phyloP scores from a whole-genome alignment of 305 asterid species.

The Coffea humblotiana region DNA sequence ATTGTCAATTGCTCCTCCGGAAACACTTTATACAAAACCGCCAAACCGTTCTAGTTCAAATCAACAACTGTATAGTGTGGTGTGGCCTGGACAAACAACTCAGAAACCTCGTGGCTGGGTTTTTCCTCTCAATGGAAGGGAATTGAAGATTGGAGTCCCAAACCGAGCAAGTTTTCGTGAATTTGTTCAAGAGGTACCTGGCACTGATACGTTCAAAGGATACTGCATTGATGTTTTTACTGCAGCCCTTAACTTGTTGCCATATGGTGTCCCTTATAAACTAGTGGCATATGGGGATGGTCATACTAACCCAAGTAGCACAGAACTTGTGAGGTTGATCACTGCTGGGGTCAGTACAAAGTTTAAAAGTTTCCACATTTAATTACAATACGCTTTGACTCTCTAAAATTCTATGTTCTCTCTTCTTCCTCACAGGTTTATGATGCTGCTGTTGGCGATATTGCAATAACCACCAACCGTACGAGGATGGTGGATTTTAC shows the following conservation, averaged over 20 bases:
- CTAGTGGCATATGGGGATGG: conserved; percentile 60
- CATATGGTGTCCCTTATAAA: conserved; percentile 62
- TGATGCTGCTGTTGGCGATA: conserved; percentile 71
- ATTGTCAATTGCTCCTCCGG: conserved; percentile 51
- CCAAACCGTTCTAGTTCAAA: conserved; percentile 41
- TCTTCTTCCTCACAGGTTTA: conserved; percentile 33
- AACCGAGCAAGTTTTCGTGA: conserved; percentile 50
- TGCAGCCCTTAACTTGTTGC: conserved; percentile 55
- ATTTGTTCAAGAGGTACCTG: conserved; percentile 43
- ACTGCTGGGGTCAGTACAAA: conserved; percentile 48
- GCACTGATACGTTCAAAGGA: conserved; percentile 45
- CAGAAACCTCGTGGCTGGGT: conserved; percentile 77
- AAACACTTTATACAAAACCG: conserved; percentile 32
- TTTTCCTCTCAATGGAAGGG: conserved; percentile 59
- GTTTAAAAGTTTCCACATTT: neutral
- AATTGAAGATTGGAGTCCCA: conserved; percentile 62
- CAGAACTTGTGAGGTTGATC: conserved; percentile 51
- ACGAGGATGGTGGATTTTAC: conserved; percentile 62
- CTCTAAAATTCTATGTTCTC: neutral
- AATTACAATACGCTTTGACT: neutral
- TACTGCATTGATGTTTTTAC: conserved; percentile 67
- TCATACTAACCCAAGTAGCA: conserved; percentile 43
- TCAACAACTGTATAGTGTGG: conserved; percentile 31
- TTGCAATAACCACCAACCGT: conserved; percentile 52
- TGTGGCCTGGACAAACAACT: conserved; percentile 68